A percentile compares a stretch with the other conserved stretches of the same genome.
Evolutionary conservation across 2,329 filamentous ascomycete species (phyloP).

Genomic region (Graphilbum ipis-grandicollis): DNA sequence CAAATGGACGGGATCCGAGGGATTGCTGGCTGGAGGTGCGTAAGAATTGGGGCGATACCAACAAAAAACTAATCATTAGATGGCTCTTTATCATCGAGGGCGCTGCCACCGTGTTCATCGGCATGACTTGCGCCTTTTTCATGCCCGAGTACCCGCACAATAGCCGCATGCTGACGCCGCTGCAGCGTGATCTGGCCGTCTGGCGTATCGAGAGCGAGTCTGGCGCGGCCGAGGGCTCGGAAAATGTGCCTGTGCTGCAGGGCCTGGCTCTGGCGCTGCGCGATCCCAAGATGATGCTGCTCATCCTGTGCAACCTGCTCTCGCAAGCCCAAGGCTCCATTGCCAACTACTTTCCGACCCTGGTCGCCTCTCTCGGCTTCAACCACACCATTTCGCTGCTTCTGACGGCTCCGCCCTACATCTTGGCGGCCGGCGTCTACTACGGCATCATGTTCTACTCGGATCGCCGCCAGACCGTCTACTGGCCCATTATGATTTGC

Average conservation of each 20-base stretch:
- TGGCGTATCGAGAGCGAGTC: constrained; percentile 16
- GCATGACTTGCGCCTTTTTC: background rate
- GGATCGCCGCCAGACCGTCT: background rate
- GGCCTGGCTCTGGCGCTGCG: constrained; percentile 5
- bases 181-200: constrained; percentile 15
- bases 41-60: too few relatives aligned
- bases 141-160: constrained; percentile 21
- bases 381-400: constrained; percentile 22
- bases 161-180: constrained; percentile 14
- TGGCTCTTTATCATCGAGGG: constrained; percentile 9
- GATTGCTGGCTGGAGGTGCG: constrained; percentile 1
- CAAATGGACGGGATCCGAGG: constrained; percentile 21
- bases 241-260: constrained; percentile 12
- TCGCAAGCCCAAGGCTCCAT: constrained; percentile 18
- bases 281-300: constrained; percentile 1
- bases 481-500: background rate
- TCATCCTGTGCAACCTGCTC: constrained; percentile 12
- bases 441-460: constrained; percentile 17
- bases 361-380: constrained; percentile 15
- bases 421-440: constrained; percentile 18
- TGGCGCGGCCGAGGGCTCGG: constrained; percentile 19
- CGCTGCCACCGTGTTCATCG: constrained; percentile 1
- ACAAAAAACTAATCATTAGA: too few relatives aligned
- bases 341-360: constrained; percentile 13
- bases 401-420: constrained; percentile 27